Percentiles rank a stretch among this genome's conserved stretches.
These are phyloP conservation scores for Podaxis sp. DNA, from an alignment of 768 basidiomycete species.

Conservation along the genomic window DNA sequence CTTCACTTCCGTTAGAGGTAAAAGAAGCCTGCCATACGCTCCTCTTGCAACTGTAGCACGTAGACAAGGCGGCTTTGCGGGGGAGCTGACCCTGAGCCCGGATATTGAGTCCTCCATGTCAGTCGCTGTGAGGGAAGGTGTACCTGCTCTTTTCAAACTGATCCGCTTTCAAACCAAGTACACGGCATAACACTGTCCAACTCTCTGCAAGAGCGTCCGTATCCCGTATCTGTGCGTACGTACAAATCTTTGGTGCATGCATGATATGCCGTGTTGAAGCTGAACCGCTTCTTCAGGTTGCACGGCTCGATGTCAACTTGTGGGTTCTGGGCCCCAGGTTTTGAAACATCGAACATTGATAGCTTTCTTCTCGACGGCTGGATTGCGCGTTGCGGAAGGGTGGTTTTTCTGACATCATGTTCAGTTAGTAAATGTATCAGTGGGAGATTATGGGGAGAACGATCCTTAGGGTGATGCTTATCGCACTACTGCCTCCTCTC, in stretches of 20 bases:
- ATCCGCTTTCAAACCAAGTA: not conserved
- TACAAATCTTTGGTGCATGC: not conserved
- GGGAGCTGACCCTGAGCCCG: not conserved
- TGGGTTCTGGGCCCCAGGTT: not conserved
- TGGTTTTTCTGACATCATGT: not conserved
- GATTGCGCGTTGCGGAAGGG: not conserved
- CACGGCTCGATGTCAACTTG: not conserved
- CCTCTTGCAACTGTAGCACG: not conserved
- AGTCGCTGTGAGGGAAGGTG: not conserved
- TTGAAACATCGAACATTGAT: not conserved
- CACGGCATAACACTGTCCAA: not conserved
- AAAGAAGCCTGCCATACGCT: too few relatives aligned
- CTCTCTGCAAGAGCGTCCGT: not conserved
- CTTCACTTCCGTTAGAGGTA: too few relatives aligned
- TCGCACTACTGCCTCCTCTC: not conserved
- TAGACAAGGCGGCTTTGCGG: not conserved
- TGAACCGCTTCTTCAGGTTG: not conserved
- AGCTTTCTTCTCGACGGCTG: not conserved
- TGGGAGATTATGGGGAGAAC: not conserved
- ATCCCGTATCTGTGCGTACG: not conserved
- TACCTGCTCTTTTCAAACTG: not conserved
- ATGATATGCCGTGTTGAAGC: not conserved
- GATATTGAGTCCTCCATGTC: not conserved
- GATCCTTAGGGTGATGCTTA: not conserved
- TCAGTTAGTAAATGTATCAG: not conserved